Base-by-base conservation (phyloP, 495 filamentous ascomycete genomes). In the Neurospora sublineolata region DNA sequence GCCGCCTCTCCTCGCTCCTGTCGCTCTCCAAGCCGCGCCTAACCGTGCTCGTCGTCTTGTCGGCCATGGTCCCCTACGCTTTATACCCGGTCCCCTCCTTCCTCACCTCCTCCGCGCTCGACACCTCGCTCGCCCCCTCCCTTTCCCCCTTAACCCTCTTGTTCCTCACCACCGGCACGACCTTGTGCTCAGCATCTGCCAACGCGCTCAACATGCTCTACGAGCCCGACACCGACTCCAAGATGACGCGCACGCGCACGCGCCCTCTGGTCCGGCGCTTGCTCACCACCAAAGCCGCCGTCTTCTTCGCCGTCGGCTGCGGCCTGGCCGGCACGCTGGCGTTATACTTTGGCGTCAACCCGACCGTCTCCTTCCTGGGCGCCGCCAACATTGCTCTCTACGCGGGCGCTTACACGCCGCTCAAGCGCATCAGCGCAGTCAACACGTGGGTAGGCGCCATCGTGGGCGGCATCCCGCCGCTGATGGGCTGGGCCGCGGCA, bases 401-500 rank as follows among this genome's bases (percentile, higher is more conserved):
- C 76, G 95, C 94, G 0, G 94, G 92, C 44, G 85, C 93, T 2
- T 99, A 99, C 77, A 99, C 95, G 0, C 94, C 95, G 0, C 78
- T 98, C 76, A 99, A 99, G 79, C 89, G 94, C 1, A 81, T 98
- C 0, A 91, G 90, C 33, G 92, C 92, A 6, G 79, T 94, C 60
- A 99, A 99, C 78, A 99, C 95, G 0, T 99, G 95, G 95, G 90
- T 93, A 11, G 95, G 95, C 37, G 95, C 95, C 14, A 72, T 99
- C 2, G 93, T 99, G 0, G 95, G 95, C 67, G 94, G 90, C 1
- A 97, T 99, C 60, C 95, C 95, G 0, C 95, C 95, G 5, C 78
- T 99, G 68, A 99, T 99, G 95, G 95, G 95, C 76, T 99, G 95
- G 95, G 90, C 94, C 16, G 95, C 95, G 0, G 95, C 94, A 3